Evolutionary conservation across 1,139 yeast genomes (phyloP).

Genomic region (Taphrina pruni): DNA sequence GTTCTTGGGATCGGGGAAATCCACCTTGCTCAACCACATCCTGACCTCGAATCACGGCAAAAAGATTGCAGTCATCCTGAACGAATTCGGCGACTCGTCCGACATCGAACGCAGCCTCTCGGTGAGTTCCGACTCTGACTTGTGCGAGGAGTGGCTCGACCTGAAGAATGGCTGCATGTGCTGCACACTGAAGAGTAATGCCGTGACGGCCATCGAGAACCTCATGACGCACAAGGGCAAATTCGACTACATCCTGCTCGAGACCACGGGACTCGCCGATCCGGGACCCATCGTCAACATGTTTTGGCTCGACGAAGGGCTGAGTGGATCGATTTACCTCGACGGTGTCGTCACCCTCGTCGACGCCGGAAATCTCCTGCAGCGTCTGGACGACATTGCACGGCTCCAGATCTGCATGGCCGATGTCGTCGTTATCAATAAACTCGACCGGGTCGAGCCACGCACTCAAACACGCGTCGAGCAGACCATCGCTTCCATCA

Average conservation of each 20-base stretch:
- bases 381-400: constrained; percentile 65
- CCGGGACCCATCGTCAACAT: constrained; percentile 94
- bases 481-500: constrained; percentile 62
- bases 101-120: constrained; percentile 88
- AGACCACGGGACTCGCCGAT: constrained; percentile 97
- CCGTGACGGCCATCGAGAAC: constrained; percentile 91
- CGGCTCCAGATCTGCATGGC: constrained; percentile 79
- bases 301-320: constrained; percentile 96
- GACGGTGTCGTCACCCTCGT: constrained; percentile 95
- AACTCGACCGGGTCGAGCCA: constrained; percentile 61
- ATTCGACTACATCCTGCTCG: constrained; percentile 86
- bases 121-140: constrained; percentile 63
- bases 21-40: constrained; percentile 77
- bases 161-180: constrained; percentile 95
- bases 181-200: constrained; percentile 86
- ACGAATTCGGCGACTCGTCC: constrained; percentile 62
- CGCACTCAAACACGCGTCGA: constrained; percentile 48
- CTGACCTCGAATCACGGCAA: constrained; percentile 67
- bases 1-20: constrained; percentile 92
- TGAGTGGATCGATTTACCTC: constrained; percentile 79
- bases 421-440: constrained; percentile 78
- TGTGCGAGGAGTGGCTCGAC: constrained; percentile 92
- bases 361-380: constrained; percentile 72
- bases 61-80: constrained; percentile 84
- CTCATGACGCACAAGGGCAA: constrained; percentile 73